Evolutionary conservation across 345 rosid genomes (phyloP).

Genomic region (Hypericum perforatum): DNA sequence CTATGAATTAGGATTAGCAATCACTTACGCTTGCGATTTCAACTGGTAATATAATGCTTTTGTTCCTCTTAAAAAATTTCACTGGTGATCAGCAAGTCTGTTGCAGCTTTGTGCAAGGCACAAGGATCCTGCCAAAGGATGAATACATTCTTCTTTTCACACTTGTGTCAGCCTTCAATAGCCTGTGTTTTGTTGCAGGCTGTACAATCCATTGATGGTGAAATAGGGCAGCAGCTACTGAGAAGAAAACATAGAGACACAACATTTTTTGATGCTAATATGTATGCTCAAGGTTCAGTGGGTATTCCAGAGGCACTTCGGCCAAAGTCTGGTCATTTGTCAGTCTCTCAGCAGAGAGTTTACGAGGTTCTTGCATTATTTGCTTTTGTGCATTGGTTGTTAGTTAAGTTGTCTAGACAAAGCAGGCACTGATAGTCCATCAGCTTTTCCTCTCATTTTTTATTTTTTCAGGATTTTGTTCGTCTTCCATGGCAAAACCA

Average conservation of each 20-base stretch:
- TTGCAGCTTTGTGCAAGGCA: too few relatives aligned
- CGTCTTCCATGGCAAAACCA: slow-evolving; percentile 97
- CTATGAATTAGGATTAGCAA: too few relatives aligned
- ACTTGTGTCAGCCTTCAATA: neutral
- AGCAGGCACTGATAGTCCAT: neutral
- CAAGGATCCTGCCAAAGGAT: too few relatives aligned
- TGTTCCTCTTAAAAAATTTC: too few relatives aligned
- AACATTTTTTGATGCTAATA: slow-evolving; percentile 58
- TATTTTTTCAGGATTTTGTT: slow-evolving; percentile 67
- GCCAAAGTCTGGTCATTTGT: slow-evolving; percentile 86
- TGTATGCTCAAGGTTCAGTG: slow-evolving; percentile 61
- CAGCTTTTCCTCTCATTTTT: neutral
- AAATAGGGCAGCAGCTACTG: slow-evolving; percentile 72
- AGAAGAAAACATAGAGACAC: slow-evolving; percentile 87
- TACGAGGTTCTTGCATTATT: slow-evolving; percentile 52
- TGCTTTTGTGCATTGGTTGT: slow-evolving; percentile 10
- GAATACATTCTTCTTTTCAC: too few relatives aligned
- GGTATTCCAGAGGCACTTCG: slow-evolving; percentile 85
- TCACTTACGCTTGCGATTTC: too few relatives aligned
- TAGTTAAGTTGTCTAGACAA: neutral
- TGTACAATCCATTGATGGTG: slow-evolving; percentile 79
- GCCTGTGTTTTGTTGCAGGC: slow-evolving; percentile 35
- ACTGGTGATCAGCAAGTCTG: too few relatives aligned
- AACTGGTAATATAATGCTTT: too few relatives aligned
- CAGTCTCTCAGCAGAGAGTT: slow-evolving; percentile 85